Evolutionary conservation across 2,329 filamentous ascomycete genomes (phyloP), one percentile per base, ranked within the genome.

Genomic region (Xylaria digitata): DNA sequence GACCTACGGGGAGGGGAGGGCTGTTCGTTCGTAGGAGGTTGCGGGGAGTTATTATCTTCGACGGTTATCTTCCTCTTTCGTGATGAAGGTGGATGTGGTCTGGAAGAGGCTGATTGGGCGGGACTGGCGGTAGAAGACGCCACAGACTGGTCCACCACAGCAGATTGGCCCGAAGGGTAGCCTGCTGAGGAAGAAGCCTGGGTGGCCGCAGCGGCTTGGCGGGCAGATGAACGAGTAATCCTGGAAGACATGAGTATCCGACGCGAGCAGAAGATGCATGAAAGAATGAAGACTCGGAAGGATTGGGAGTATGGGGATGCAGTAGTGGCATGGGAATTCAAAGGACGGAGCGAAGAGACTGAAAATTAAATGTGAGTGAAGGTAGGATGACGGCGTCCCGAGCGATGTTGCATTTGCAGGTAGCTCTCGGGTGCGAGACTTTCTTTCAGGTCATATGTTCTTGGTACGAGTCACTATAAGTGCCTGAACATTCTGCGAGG

Each of bases 161-260:
- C 71, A 74, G 80, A 71, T 75, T 82, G 78, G 77, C 81, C 76
- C 70, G 77, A 75, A 75, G 80, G 73, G 55, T 76, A 71, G 57
- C 75, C 76, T 70, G 77, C 79, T 53, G 83, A 78, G 76, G 82
- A 82, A 74, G 82, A 82, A 82, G 83, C 82, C 78, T 84, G 84
- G 78, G 81, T 88, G 79, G 92, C 91, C 84, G 92, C 92, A 87
- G 92, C 91, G 84, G 92, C 92, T 88, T 93, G 90, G 86, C 94
- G 94, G 84, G 94, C 92, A 81, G 94, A 91, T 77, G 94, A 96
- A 85, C 95, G 93, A 86, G 95, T 97, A 77, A 96, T 90, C 92
- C 94, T 97, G 88, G 90, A 85, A 89, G 92, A 93, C 94, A 97
- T 97, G 90, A 95, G 92, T 90, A 76, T 73, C 73, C 78, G 71